A percentile compares a stretch with the other conserved stretches of the same genome.
Evolutionary conservation across 2,329 filamentous ascomycete species (phyloP).

Genomic region (Cladosporium sp.): DNA sequence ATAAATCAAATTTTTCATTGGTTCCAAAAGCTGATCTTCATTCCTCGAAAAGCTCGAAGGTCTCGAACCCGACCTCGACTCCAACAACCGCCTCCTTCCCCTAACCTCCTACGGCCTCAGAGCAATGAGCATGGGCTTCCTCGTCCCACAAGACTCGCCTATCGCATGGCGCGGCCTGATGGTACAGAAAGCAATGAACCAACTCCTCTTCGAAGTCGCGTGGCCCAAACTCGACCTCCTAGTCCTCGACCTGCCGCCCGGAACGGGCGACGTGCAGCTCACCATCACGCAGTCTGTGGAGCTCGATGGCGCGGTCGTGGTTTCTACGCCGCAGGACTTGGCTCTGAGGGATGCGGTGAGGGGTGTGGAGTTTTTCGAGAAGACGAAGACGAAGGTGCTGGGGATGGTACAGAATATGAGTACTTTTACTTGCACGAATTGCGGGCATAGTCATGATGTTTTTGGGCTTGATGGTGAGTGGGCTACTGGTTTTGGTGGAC

Average conservation of each 20-base stretch:
- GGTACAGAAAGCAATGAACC: slow-evolving; percentile 96
- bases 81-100: slow-evolving; percentile 72
- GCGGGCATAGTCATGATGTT: slow-evolving; percentile 33
- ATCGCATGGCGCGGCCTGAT: slow-evolving; percentile 95
- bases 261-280: slow-evolving; percentile 91
- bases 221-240: slow-evolving; percentile 88
- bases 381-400: slow-evolving; percentile 73
- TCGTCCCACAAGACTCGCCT: slow-evolving; percentile 73
- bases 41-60: slow-evolving; percentile 26
- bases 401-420: slow-evolving; percentile 94
- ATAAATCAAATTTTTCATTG: not conserved
- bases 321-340: slow-evolving; percentile 91
- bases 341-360: slow-evolving; percentile 88
- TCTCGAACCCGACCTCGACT: slow-evolving; percentile 29
- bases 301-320: slow-evolving; percentile 81
- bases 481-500: not conserved
- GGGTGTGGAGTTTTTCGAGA: slow-evolving; percentile 88
- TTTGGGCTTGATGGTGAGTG: slow-evolving; percentile 33
- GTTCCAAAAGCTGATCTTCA: not conserved
- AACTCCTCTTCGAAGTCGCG: slow-evolving; percentile 89
- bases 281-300: slow-evolving; percentile 94
- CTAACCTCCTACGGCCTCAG: slow-evolving; percentile 93
- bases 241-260: slow-evolving; percentile 85
- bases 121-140: slow-evolving; percentile 98
- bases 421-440: slow-evolving; percentile 71